phyloP scores from a whole-genome alignment of 129 eudicot species.

The Flaveria brownii region DNA sequence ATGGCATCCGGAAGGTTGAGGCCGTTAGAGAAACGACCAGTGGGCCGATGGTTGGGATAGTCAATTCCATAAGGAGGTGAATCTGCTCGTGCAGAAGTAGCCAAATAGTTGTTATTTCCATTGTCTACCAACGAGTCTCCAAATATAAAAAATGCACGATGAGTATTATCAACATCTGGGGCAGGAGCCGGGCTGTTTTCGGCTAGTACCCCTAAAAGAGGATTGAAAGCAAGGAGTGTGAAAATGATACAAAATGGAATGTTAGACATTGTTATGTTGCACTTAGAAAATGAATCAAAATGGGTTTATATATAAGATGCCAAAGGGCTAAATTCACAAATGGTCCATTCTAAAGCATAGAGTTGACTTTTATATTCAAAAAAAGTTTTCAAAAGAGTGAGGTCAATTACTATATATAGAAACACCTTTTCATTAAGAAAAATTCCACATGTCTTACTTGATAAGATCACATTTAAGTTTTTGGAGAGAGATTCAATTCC shows the following conservation, averaged over 20 bases:
- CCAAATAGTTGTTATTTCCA: constrained; percentile 38
- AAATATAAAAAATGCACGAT: constrained; percentile 37
- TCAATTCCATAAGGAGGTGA: constrained; percentile 46
- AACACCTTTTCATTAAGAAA: constrained; percentile 16
- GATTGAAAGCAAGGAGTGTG: constrained; percentile 19
- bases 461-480: constrained; percentile 14
- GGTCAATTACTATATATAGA: constrained; percentile 31
- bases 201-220: background rate
- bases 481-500: background rate
- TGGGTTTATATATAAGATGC: constrained; percentile 13
- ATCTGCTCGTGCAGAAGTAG: constrained; percentile 41
- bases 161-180: background rate
- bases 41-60: constrained; percentile 36
- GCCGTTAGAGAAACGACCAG: constrained; percentile 45
- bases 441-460: background rate
- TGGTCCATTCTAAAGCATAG: background rate
- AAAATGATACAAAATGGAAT: constrained; percentile 20
- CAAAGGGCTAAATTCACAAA: background rate
- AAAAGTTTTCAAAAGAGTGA: constrained; percentile 23
- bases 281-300: constrained; percentile 12
- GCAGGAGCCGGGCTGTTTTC: background rate
- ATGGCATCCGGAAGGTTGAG: constrained; percentile 39
- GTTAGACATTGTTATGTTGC: constrained; percentile 24
- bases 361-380: constrained; percentile 21
- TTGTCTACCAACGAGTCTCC: constrained; percentile 49